These are phyloP conservation scores for Paramarasmius palmivorus DNA, from an alignment of 1,284 basidiomycete species.

Conservation along the genomic window DNA sequence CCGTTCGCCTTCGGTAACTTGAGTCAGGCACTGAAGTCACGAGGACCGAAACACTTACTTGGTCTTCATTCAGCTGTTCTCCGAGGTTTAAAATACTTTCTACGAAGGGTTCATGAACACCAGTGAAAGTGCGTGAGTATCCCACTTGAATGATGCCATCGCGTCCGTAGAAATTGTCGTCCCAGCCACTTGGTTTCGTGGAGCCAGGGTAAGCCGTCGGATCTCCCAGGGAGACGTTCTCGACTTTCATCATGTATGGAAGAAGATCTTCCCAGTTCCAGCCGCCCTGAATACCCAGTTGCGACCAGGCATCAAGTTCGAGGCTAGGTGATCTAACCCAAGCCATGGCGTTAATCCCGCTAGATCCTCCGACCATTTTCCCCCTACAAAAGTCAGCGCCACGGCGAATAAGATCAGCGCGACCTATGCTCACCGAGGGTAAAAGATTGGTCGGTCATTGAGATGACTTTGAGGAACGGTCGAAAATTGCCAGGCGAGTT, in stretches of 20 bases:
- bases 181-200: neutral
- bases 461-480: constrained; percentile 5
- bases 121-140: no score
- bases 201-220: no score
- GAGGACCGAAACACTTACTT: neutral
- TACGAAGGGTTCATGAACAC: no score
- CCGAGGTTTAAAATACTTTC: constrained; percentile 5
- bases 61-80: constrained; percentile 7
- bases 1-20: constrained; percentile 5
- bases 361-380: constrained; percentile 8
- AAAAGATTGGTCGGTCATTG: no score
- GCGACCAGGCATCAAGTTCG: constrained; percentile 3
- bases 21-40: neutral
- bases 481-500: constrained; percentile 8
- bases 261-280: constrained; percentile 15
- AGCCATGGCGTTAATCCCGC: constrained; percentile 1
- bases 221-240: neutral
- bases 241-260: constrained; percentile 12
- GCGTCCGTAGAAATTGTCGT: constrained; percentile 3
- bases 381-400: constrained; percentile 4
- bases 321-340: neutral
- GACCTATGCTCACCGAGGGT: no score
- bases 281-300: constrained; percentile 6
- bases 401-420: no score
- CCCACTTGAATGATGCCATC: no score